A percentile compares a stretch with the other conserved stretches of the same genome.
Conservation (phyloP, 345 rosid species). For the Alliaria petiolata region DNA sequence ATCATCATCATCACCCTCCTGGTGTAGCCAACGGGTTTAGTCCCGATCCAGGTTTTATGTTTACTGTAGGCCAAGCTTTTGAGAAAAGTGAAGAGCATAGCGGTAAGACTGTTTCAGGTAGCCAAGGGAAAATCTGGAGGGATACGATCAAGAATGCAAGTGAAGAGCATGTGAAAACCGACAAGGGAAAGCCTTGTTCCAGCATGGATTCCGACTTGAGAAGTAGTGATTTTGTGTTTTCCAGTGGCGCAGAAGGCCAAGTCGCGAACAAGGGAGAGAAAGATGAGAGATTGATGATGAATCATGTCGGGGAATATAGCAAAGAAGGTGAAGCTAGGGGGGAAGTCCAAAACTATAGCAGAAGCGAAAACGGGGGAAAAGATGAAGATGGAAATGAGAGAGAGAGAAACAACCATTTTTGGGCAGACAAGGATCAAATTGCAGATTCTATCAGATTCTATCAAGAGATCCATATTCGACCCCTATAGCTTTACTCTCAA, state of each 20-base stretch:
- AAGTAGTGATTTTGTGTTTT: conserved; percentile 77
- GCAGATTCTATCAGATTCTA: conserved; percentile 47
- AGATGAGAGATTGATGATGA: conserved; percentile 41
- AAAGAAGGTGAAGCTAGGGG: conserved; percentile 39
- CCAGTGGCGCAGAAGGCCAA: conserved; percentile 51
- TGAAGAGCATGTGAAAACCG: conserved; percentile 62
- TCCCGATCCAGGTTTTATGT: conserved; percentile 50
- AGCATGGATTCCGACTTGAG: conserved; percentile 83
- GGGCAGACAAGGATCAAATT: conserved; percentile 52
- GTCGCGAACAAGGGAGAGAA: conserved; percentile 49
- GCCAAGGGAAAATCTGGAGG: conserved; percentile 28
- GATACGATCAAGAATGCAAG: conserved; percentile 73
- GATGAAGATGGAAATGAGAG: conserved; percentile 35
- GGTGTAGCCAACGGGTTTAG: conserved; percentile 37
- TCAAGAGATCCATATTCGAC: no score
- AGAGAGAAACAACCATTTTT: conserved; percentile 21
- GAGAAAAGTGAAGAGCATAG: conserved; percentile 67
- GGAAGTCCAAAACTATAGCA: conserved; percentile 42
- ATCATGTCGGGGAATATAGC: conserved; percentile 49
- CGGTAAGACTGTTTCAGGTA: conserved; percentile 46
- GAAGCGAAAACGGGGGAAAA: no score
- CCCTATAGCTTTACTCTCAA: no score
- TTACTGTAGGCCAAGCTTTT: conserved; percentile 45
- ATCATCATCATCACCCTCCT: conserved; percentile 12
- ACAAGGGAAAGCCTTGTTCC: conserved; percentile 78